A percentile compares a stretch with the other conserved stretches of the same genome.
Conservation (phyloP, 2,329 filamentous ascomycete genomes). For the Fusarium newnesense region DNA sequence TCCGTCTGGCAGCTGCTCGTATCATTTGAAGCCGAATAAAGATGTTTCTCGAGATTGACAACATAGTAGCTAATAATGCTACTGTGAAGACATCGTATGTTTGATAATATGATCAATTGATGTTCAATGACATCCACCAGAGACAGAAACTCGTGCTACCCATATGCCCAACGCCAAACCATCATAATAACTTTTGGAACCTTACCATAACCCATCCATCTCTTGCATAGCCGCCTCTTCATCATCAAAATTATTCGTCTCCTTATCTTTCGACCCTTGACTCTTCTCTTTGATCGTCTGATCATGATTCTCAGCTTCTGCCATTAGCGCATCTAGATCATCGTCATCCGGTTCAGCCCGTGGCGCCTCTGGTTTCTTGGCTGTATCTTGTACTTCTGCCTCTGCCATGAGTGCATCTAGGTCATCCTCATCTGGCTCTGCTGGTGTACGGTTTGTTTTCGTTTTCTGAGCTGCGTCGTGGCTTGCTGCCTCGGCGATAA, state of each 20-base stretch:
- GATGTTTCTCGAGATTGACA: neutral
- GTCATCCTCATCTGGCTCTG: conserved; percentile 56
- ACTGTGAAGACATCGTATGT: neutral
- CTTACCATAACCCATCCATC: conserved; percentile 65
- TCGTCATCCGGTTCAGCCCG: conserved; percentile 51
- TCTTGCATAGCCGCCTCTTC: conserved; percentile 76
- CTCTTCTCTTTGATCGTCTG: neutral
- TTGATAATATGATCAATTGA: neutral
- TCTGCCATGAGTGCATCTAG: conserved; percentile 65
- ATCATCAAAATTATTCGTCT: conserved; percentile 62
- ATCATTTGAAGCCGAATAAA: neutral
- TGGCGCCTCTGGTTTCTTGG: conserved; percentile 24
- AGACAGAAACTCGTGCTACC: neutral
- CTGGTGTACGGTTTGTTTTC: conserved; percentile 19
- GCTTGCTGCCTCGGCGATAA: conserved; percentile 62
- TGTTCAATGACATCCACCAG: neutral
- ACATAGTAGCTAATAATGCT: neutral
- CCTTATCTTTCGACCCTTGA: neutral
- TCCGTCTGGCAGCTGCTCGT: neutral
- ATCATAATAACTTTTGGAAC: neutral
- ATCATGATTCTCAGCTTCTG: conserved; percentile 55
- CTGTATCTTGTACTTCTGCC: conserved; percentile 47
- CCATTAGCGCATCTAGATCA: conserved; percentile 64
- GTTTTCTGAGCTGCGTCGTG: conserved; percentile 26
- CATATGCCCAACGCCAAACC: conserved; percentile 5